Base-by-base conservation (phyloP, 371 early-diverging fungal species). In the Mucor sp. region DNA sequence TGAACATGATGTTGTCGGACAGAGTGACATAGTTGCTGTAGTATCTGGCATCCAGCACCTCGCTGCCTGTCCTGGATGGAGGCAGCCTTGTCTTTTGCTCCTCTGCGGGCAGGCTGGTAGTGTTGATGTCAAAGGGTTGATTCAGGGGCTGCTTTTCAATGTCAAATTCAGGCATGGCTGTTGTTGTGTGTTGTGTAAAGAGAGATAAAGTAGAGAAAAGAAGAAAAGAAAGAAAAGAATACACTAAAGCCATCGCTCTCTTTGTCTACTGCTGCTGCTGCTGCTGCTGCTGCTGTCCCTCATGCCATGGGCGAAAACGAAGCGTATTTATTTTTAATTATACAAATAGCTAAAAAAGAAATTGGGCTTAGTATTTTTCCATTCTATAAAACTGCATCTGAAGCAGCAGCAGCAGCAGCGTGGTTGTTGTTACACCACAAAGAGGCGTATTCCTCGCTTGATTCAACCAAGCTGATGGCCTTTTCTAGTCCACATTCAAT, bases 61-160 rank as follows among this genome's bases (percentile, higher is more conserved):
- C n/a, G 33, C 60, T 56, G 11, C 44, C 27, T 25, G 23, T 17
- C 19, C 47, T 32, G 25, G 19, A 25, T 27, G 56, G 43, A 1
- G n/a, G 30, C 30, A 7, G 15, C 9, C 9, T 30, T 30, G 33
- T 30, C 19, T 33, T 3, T 1, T 47, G 25, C 6, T 19, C 19
- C 3, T 14, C 11, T 37, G 1, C 0, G 3, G 33, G 17, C 33
- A n/a, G 6, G 4, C 14, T 21, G 28, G 60, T 12, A 28, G 21
- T 48, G 3, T 30, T n/a, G 32, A 30, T 32, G 15, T 12, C 19
- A 0, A 25, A 11, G 30, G 65, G 21, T 30, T 2, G 1, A 50
- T 47, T 66, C n/a, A 66, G 21, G 50, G 66, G 66, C 19, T 66
- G 53, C n/a, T 53, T 66, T 59, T 66, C 66, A 19, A 27, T 50